Base-by-base conservation (phyloP, 1,139 yeast species). In the Debaryomyces robertsiae region DNA sequence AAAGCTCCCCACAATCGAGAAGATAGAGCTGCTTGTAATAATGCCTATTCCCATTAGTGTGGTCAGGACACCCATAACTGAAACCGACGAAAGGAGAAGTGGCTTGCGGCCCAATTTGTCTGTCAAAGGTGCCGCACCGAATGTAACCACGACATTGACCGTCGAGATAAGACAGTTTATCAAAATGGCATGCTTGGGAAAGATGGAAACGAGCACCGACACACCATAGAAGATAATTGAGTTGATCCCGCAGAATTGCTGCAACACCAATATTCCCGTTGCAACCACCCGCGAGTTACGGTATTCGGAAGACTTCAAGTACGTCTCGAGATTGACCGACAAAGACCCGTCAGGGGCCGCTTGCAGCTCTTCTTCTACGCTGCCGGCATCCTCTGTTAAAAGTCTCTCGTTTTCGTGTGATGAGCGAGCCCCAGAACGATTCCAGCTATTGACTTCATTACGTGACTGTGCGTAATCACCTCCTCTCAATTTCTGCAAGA, bases 141-240 rank as follows among this genome's bases (percentile, higher is more conserved):
- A 77, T 0, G 98, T 93, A 28, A 88, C 80, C 2, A 79, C 65
- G 19, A 84, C 82, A 57, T 91, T 91, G 4, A 84, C 75, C 3
- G 81, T 53, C 1, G 96, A 85, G 29, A 93, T 84, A 40, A 82
- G 60, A 53, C 93, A 82, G 57, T 89, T 90, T 46, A 90, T 79
- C 24, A 73, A 53, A 7, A 86, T 77, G 3, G 96, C 84, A 43
- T 79, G 72, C 15, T 75, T 66, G 2, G 97, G 96, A 50, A 87
- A 75, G 2, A 85, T 69, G 6, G 79, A 69, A 14, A 84, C 73
- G 41, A 93, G 71, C 3, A 91, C 86, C 6, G 88, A 79, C 3
- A 90, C 96, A 3, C 98, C 98, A 59, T 91, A 93, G 59, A 91
- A 89, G 18, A 91, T 81, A 46, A 93, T 89, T 1, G 96, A 81